A percentile compares a stretch with the other conserved stretches of the same genome.
These are phyloP conservation scores for Butyriboletus loyo DNA, from an alignment of 768 basidiomycete species.

Conservation along the genomic window DNA sequence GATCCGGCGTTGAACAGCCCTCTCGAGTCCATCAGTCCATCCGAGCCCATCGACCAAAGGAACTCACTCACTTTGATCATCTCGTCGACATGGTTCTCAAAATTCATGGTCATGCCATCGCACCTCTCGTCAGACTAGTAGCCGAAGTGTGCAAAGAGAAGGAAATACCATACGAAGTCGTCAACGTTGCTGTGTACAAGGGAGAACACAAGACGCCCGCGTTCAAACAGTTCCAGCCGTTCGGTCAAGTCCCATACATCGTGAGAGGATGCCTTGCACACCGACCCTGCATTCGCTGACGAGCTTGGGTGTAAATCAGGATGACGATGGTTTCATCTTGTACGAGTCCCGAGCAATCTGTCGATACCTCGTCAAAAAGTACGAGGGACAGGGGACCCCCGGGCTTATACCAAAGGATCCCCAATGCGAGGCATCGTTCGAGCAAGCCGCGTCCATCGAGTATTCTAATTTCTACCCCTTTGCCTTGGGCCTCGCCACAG, in stretches of 20 bases:
- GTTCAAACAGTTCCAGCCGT: slow-evolving; percentile 33
- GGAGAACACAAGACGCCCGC: slow-evolving; percentile 33
- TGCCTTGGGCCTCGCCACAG: slow-evolving; percentile 40
- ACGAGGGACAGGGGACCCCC: slow-evolving; percentile 18
- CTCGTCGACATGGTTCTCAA: slow-evolving; percentile 40
- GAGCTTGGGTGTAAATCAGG: slow-evolving; percentile 6
- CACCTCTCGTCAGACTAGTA: slow-evolving; percentile 41
- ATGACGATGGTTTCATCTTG: slow-evolving; percentile 33
- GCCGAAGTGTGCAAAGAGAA: slow-evolving; percentile 39
- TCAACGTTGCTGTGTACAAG: slow-evolving; percentile 32
- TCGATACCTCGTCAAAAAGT: slow-evolving; percentile 31
- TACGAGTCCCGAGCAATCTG: slow-evolving; percentile 30
- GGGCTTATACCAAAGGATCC: slow-evolving; percentile 19
- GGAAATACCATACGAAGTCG: slow-evolving; percentile 37
- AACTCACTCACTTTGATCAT: neutral
- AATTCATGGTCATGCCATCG: slow-evolving; percentile 38
- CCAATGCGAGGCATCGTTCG: slow-evolving; percentile 15
- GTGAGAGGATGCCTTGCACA: slow-evolving; percentile 3
- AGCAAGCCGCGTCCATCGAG: slow-evolving; percentile 24
- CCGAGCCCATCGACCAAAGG: neutral
- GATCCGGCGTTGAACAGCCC: neutral
- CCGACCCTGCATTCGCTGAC: neutral
- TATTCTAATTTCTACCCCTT: slow-evolving; percentile 46
- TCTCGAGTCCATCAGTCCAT: neutral
- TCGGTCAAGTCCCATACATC: slow-evolving; percentile 38